phyloP scores from a whole-genome alignment of 257 asterid species.

The Echium plantagineum region DNA sequence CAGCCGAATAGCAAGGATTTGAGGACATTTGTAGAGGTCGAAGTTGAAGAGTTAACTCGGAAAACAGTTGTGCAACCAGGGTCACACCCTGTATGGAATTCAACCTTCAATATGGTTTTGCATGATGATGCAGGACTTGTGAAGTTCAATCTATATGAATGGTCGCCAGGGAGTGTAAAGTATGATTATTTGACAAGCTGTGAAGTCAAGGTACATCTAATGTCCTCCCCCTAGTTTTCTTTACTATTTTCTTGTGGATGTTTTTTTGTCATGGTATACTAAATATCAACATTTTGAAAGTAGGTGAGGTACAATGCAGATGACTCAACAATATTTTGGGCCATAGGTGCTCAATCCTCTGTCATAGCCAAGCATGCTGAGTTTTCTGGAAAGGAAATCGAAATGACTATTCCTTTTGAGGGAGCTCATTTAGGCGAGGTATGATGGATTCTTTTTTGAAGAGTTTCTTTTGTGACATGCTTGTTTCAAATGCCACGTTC shows the following conservation, averaged over 20 bases:
- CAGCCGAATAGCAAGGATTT: slow-evolving; percentile 37
- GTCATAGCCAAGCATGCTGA: slow-evolving; percentile 72
- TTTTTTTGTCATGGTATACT: not conserved
- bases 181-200: slow-evolving; percentile 77
- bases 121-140: slow-evolving; percentile 70
- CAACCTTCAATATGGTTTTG: slow-evolving; percentile 63
- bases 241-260: not conserved
- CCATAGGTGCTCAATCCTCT: slow-evolving; percentile 43
- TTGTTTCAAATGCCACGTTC: not conserved
- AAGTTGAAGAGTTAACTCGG: slow-evolving; percentile 75
- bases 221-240: slow-evolving; percentile 6
- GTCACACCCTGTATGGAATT: slow-evolving; percentile 71
- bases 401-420: slow-evolving; percentile 91
- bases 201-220: slow-evolving; percentile 64
- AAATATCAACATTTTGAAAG: slow-evolving; percentile 6
- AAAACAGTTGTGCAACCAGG: slow-evolving; percentile 57
- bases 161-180: slow-evolving; percentile 59
- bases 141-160: slow-evolving; percentile 62
- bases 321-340: slow-evolving; percentile 96
- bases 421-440: slow-evolving; percentile 83
- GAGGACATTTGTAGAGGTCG: slow-evolving; percentile 78
- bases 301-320: slow-evolving; percentile 76
- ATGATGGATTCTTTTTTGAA: slow-evolving; percentile 9
- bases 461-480: not conserved
- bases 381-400: slow-evolving; percentile 62